Evolutionary conservation across 371 early-diverging fungal genomes (phyloP), one percentile per base, ranked within the genome.

Genomic region (Thermomucor indicae-seudaticae): DNA sequence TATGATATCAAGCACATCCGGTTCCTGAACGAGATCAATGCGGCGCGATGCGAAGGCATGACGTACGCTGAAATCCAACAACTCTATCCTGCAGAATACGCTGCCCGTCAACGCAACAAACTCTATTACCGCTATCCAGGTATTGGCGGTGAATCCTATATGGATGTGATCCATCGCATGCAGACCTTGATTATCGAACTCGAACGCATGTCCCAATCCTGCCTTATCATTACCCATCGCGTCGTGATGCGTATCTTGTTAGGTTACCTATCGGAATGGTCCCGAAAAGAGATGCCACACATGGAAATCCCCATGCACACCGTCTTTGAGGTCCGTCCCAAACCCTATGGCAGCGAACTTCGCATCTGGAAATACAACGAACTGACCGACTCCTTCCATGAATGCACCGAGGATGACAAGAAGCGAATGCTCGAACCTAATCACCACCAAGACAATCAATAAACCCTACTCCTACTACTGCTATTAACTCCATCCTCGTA

Each of bases 111-210:
- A 49, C 63, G 68, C 24, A 83, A 87, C 62, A 91, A 93, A 61
- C 69, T 93, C 14, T 74, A 79, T 51, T 91, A 89, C 53, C 71
- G 93, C 28, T 93, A 91, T 61, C 90, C 91, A 8, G 92, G 92
- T 8, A 79, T 86, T 58, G 91, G 92, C 30, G 91, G 91, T 2
- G 91, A 92, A 58, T 86, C 86, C 6, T 91, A 91, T 51, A 58
- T 80, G 24, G 93, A 93, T 62, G 92, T 93, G 12, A 91, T 93
- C 44, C 90, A 91, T 47, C 75, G 92, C 8, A 54, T 91, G 24
- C 79, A 89, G 45, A 84, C 91, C 0, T 67, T 91, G 57, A 89
- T 93, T 58, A 82, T 92, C 32, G 94, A 93, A 59, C 59, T 90
- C 43, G 92, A 93, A 58, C 75, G 92, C 31, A 89, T 88, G 88